These are phyloP conservation scores for Candida pseudocylindracea DNA, from an alignment of 1,139 yeast genomes.

Conservation along the genomic window DNA sequence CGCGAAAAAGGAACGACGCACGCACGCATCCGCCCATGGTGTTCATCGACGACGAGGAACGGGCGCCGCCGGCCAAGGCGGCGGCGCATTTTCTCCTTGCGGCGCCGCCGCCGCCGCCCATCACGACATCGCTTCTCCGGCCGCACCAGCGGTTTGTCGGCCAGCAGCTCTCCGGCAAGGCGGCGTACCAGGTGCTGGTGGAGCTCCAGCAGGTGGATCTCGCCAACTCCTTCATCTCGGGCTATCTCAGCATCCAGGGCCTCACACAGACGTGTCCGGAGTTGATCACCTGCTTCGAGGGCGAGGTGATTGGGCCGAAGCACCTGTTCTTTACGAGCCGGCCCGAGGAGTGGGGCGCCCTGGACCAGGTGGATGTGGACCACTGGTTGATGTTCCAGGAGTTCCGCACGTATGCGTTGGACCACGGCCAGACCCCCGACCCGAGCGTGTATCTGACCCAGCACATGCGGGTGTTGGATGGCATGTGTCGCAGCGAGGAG, in stretches of 20 bases:
- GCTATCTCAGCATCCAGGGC: conserved; percentile 63
- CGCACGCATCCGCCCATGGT: no score
- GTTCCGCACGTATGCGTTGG: no score
- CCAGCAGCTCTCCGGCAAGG: conserved; percentile 50
- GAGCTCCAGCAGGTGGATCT: conserved; percentile 51
- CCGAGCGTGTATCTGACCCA: conserved; percentile 19
- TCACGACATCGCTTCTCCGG: conserved; percentile 19
- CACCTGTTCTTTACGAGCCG: conserved; percentile 13
- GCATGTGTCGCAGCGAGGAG: conserved; percentile 10
- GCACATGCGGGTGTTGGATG: conserved; percentile 7
- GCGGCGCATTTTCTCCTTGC: no score
- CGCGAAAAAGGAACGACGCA: no score
- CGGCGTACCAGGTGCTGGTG: conserved; percentile 48
- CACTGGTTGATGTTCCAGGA: conserved; percentile 46
- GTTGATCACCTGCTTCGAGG: conserved; percentile 71
- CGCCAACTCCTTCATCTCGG: conserved; percentile 37
- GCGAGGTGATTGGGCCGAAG: conserved; percentile 48
- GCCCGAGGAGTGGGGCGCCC: conserved; percentile 35
- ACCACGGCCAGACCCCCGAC: no score
- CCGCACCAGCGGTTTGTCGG: conserved; percentile 50
- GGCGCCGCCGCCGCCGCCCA: conserved; percentile 1
- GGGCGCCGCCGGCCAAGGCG: no score
- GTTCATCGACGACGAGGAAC: no score
- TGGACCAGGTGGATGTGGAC: conserved; percentile 45
- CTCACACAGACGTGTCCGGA: conserved; percentile 58